Evolutionary conservation across 2,329 filamentous ascomycete genomes (phyloP).

Genomic region (Talaromyces sp.): DNA sequence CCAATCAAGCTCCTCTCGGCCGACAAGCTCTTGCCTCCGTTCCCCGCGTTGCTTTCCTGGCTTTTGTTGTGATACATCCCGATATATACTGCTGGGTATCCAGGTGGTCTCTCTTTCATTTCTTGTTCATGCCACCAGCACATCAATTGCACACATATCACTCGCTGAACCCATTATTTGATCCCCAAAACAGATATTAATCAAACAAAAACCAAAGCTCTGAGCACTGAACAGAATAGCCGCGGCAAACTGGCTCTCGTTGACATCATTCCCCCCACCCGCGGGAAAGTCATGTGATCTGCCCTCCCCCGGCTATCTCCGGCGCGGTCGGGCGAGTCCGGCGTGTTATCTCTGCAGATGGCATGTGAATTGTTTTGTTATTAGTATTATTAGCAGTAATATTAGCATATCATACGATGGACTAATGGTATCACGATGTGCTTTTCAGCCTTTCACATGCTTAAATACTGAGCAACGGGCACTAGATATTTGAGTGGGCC

Average conservation of each 20-base stretch:
- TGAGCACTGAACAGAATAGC: not conserved
- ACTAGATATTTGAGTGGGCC: not conserved
- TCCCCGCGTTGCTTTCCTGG: not conserved
- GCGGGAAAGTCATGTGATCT: slow-evolving; percentile 14
- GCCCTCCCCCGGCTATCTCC: not conserved
- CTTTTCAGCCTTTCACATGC: not conserved
- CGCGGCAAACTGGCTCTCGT: slow-evolving; percentile 7
- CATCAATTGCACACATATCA: too few species aligned
- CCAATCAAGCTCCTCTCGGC: slow-evolving; percentile 5
- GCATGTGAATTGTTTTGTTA: slow-evolving; percentile 5
- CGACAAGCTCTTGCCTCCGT: not conserved
- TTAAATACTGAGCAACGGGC: not conserved
- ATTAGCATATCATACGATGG: not conserved
- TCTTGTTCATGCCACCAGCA: too few species aligned
- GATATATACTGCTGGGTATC: too few species aligned
- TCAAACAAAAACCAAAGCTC: not conserved
- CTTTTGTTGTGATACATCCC: too few species aligned
- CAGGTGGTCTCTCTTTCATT: too few species aligned
- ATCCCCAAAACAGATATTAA: not conserved
- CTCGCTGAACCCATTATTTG: not conserved
- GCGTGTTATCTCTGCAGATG: not conserved
- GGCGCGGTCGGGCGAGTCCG: not conserved
- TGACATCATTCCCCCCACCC: slow-evolving; percentile 4
- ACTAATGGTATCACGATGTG: not conserved
- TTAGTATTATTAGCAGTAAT: not conserved